A percentile compares a stretch with the other conserved stretches of the same genome.
These are phyloP conservation scores for Rhynchosporium agropyri DNA, from an alignment of 2,329 filamentous ascomycete species.

Conservation along the genomic window DNA sequence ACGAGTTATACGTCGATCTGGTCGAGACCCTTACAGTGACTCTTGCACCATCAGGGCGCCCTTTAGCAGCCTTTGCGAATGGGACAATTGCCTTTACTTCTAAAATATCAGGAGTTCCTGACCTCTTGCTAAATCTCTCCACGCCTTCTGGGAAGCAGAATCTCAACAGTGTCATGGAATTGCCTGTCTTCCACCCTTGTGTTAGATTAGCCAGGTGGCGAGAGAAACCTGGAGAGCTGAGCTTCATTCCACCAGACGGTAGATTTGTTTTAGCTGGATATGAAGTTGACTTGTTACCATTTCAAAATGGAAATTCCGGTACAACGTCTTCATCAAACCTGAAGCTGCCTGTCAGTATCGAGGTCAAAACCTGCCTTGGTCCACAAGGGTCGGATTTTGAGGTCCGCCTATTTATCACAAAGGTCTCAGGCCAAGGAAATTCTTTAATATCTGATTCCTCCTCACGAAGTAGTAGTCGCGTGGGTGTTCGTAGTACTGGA, in stretches of 20 bases:
- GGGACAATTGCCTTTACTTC: slow-evolving; percentile 94
- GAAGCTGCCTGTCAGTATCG: slow-evolving; percentile 79
- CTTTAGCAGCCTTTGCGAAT: slow-evolving; percentile 83
- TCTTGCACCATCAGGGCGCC: slow-evolving; percentile 84
- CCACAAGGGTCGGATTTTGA: slow-evolving; percentile 81
- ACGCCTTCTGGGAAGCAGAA: slow-evolving; percentile 81
- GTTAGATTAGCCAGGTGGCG: slow-evolving; percentile 89
- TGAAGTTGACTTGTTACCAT: slow-evolving; percentile 85
- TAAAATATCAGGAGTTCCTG: slow-evolving; percentile 92
- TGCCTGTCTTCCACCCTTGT: slow-evolving; percentile 95
- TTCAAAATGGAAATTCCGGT: slow-evolving; percentile 59
- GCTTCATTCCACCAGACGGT: slow-evolving; percentile 93
- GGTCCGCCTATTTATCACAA: slow-evolving; percentile 73
- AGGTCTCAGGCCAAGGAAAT: slow-evolving; percentile 55
- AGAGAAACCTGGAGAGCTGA: slow-evolving; percentile 86
- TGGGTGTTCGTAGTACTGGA: slow-evolving; percentile 48
- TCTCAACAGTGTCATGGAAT: slow-evolving; percentile 73
- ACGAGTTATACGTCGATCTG: slow-evolving; percentile 95
- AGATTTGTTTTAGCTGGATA: slow-evolving; percentile 93
- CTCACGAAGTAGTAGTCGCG: slow-evolving; percentile 42
- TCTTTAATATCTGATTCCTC: slow-evolving; percentile 46
- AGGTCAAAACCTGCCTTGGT: slow-evolving; percentile 81
- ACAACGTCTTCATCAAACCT: slow-evolving; percentile 60
- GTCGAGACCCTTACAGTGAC: slow-evolving; percentile 88
- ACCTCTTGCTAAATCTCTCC: slow-evolving; percentile 79